Evolutionary conservation across 768 basidiomycete species (phyloP), one percentile per base, ranked within the genome.

Genomic region (Pisolithus albus): DNA sequence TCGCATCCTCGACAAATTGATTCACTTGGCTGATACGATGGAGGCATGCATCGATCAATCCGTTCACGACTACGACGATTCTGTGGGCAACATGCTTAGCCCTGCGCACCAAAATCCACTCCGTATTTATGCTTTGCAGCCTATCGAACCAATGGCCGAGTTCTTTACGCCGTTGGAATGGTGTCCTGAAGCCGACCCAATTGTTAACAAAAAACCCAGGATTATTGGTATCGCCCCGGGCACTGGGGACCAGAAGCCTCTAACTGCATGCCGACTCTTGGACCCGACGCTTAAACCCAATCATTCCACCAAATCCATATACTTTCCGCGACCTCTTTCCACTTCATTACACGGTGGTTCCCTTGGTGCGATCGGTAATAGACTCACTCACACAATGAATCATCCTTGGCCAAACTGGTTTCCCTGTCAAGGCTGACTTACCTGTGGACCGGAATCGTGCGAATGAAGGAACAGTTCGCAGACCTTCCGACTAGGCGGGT

Each of bases 141-240:
- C 57, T 13, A 24, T 56, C n/a, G 53, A 46, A 23, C 46, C 46
- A 42, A 49, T 38, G 18, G 36, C 52, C 26, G 43, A 47, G 23
- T 34, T 62, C 9, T 52, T 61, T 28, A 49, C 52, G 18, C 23
- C 53, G 7, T 34, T 37, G 19, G 61, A 61, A 51, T 67, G 66
- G 68, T 66, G 61, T 41, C 68, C 68, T 1, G 46, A 60, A 41
- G 59, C 58, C 41, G 68, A 67, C 40, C 68, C 68, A 15, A 54
- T 67, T 16, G 42, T 67, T 40, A 66, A 68, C 46, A 58, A 53
- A 48, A 64, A 58, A 15, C 66, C 56, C 3, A 58, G 61, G 21
- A 56, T 48, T 32, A 52, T 63, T 40, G 64, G 66, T 21, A 57
- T 66, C 24, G 68, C 68, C 26, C 66, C 66, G 9, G 66, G 68